Percentiles rank a stretch among this genome's conserved stretches.
Evolutionary conservation across 805 yeast species (phyloP).

Genomic region (Metschnikowia lunata): DNA sequence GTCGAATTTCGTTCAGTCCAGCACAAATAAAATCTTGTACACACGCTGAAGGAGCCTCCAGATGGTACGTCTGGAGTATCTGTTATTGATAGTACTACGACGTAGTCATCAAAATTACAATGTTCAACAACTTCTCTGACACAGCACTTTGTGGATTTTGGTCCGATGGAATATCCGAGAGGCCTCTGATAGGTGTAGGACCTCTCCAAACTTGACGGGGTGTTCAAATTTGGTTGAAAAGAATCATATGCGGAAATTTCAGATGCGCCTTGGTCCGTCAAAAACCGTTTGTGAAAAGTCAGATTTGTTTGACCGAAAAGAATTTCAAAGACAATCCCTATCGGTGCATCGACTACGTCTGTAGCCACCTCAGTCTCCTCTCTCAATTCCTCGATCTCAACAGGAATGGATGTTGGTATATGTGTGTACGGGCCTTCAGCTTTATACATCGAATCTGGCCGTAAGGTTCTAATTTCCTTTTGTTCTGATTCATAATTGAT

Average conservation of each 20-base stretch:
- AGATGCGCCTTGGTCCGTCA: conserved; percentile 60
- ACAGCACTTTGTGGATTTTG: conserved; percentile 66
- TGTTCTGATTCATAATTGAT: neutral
- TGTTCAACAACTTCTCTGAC: conserved; percentile 57
- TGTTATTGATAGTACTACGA: conserved; percentile 53
- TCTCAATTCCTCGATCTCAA: conserved; percentile 16
- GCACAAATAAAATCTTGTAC: conserved; percentile 64
- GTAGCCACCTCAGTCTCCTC: conserved; percentile 56
- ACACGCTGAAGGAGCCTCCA: conserved; percentile 74
- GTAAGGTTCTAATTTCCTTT: conserved; percentile 26
- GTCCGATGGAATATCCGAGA: conserved; percentile 64
- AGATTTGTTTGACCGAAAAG: conserved; percentile 57
- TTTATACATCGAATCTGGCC: conserved; percentile 33
- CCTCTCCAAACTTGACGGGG: conserved; percentile 39
- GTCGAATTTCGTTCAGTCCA: conserved; percentile 73
- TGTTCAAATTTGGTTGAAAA: conserved; percentile 29
- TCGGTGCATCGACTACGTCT: conserved; percentile 53
- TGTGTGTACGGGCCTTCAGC: conserved; percentile 43
- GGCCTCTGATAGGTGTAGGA: conserved; percentile 60
- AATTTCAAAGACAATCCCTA: conserved; percentile 56
- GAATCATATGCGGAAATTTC: conserved; percentile 43
- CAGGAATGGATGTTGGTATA: conserved; percentile 36
- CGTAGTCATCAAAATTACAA: conserved; percentile 43
- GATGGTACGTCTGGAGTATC: conserved; percentile 82
- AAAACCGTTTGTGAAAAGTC: conserved; percentile 37